Conservation (phyloP, 179 eudicot genomes). For the Beta corolliflora region DNA sequence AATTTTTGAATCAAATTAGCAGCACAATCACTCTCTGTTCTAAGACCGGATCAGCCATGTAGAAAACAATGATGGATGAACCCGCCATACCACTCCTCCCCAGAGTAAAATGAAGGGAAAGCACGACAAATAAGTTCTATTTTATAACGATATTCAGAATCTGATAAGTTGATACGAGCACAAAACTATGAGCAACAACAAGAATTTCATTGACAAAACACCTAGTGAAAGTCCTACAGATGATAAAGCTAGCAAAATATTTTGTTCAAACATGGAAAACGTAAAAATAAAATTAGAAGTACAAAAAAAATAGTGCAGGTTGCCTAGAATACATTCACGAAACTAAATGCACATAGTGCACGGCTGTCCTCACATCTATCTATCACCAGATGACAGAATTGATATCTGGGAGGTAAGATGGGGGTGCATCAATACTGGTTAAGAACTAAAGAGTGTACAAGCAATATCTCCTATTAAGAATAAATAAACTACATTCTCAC, state of each 20-base stretch:
- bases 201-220: background rate
- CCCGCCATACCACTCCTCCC: background rate
- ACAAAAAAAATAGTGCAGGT: background rate
- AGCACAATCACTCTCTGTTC: constrained; percentile 99
- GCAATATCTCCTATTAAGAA: background rate
- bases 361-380: background rate
- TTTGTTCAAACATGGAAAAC: background rate
- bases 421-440: background rate
- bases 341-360: background rate
- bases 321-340: background rate
- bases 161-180: background rate
- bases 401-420: background rate
- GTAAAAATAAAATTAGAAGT: background rate
- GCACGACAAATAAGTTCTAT: background rate
- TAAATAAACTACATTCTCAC: background rate
- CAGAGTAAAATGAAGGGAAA: background rate
- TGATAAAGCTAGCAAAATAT: background rate
- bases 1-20: constrained; percentile 93
- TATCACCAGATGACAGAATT: background rate
- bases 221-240: background rate
- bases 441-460: background rate
- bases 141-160: background rate
- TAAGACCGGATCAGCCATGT: background rate
- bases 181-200: background rate
- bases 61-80: too few relatives aligned